Evolutionary conservation across 2,329 filamentous ascomycete genomes (phyloP).

Genomic region (Emergomyces orientalis): DNA sequence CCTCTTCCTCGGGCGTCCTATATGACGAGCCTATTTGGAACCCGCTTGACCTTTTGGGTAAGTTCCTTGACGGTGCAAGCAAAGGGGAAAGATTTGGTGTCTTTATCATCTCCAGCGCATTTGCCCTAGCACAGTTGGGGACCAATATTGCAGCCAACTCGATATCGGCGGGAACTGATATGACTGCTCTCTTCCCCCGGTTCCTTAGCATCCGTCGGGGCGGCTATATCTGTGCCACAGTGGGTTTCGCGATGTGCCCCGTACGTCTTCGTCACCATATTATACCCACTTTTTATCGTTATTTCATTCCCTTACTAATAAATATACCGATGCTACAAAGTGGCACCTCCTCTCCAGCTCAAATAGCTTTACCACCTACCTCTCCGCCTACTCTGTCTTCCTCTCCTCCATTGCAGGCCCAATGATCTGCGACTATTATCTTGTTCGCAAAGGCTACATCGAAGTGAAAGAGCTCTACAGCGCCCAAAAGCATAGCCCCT

Average conservation of each 20-base stretch:
- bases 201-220: conserved; percentile 80
- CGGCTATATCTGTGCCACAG: conserved; percentile 69
- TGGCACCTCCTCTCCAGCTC: conserved; percentile 60
- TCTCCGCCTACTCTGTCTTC: conserved; percentile 88
- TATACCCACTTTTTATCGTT: neutral
- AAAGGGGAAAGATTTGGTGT: conserved; percentile 63
- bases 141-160: conserved; percentile 85
- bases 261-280: conserved; percentile 20
- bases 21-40: conserved; percentile 63
- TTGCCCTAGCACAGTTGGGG: conserved; percentile 70
- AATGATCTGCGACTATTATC: conserved; percentile 79
- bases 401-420: conserved; percentile 91
- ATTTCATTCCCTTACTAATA: neutral
- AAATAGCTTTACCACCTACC: conserved; percentile 84
- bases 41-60: conserved; percentile 56
- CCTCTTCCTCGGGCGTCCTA: conserved; percentile 56
- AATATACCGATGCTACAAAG: conserved; percentile 15
- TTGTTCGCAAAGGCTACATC: conserved; percentile 72
- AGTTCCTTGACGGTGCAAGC: conserved; percentile 59
- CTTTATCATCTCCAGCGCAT: conserved; percentile 61
- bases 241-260: conserved; percentile 83
- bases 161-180: conserved; percentile 71
- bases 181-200: conserved; percentile 69
- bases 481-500: conserved; percentile 50
- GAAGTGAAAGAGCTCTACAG: conserved; percentile 72